Evolutionary conservation across 1,139 yeast species (phyloP).

Genomic region (Pichia sp.): DNA sequence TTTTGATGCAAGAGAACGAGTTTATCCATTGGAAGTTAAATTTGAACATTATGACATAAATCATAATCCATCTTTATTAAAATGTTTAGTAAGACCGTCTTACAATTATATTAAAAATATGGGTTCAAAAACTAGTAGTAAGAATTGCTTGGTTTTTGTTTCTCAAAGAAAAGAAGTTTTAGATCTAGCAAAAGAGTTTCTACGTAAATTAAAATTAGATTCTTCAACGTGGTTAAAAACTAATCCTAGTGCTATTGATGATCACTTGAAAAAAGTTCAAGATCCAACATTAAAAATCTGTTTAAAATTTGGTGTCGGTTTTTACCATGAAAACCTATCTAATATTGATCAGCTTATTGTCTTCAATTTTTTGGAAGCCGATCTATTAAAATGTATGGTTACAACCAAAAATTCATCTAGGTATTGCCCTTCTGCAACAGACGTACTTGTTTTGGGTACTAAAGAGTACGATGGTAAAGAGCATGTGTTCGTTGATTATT

Average conservation of each 20-base stretch:
- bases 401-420: slow-evolving; percentile 52
- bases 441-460: slow-evolving; percentile 66
- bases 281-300: slow-evolving; percentile 44
- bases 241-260: slow-evolving; percentile 36
- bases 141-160: slow-evolving; percentile 46
- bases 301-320: slow-evolving; percentile 62
- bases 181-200: slow-evolving; percentile 44
- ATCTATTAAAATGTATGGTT: slow-evolving; percentile 47
- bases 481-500: slow-evolving; percentile 62
- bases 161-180: slow-evolving; percentile 51
- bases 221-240: slow-evolving; percentile 31
- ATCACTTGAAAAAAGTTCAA: slow-evolving; percentile 37
- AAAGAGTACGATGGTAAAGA: slow-evolving; percentile 68
- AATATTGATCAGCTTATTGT: slow-evolving; percentile 48
- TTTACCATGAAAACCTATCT: slow-evolving; percentile 55
- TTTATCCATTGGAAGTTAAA: slow-evolving; percentile 51
- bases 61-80: slow-evolving; percentile 45
- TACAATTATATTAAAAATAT: slow-evolving; percentile 32
- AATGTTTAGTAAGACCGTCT: slow-evolving; percentile 46
- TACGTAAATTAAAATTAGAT: slow-evolving; percentile 30
- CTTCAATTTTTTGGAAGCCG: slow-evolving; percentile 43
- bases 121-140: slow-evolving; percentile 28
- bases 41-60: slow-evolving; percentile 44
- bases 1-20: slow-evolving; percentile 59
- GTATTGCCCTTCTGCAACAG: slow-evolving; percentile 45